A percentile compares a stretch with the other conserved stretches of the same genome.
Evolutionary conservation across 1,284 basidiomycete genomes (phyloP).

Genomic region (Pholiota adiposa): DNA sequence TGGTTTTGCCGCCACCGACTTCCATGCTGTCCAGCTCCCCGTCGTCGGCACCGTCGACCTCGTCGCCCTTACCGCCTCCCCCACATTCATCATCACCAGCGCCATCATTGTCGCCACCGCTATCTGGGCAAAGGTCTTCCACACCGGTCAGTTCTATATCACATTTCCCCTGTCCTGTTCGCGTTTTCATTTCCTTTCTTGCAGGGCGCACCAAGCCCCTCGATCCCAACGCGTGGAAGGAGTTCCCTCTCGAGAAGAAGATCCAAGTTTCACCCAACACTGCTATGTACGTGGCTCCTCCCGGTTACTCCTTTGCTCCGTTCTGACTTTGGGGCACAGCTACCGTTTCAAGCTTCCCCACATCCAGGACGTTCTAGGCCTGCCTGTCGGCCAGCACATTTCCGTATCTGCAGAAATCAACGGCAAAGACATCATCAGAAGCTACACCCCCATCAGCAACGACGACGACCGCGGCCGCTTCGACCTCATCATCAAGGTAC

Average conservation of each 20-base stretch:
- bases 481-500: constrained; percentile 95
- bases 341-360: constrained; percentile 91
- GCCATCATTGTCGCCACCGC: constrained; percentile 40
- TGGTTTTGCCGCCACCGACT: constrained; percentile 26
- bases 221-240: constrained; percentile 77
- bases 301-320: constrained; percentile 8
- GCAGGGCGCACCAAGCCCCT: constrained; percentile 69
- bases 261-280: constrained; percentile 93
- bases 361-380: constrained; percentile 79
- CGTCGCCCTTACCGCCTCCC: constrained; percentile 46
- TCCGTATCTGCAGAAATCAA: constrained; percentile 89
- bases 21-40: constrained; percentile 33
- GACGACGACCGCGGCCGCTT: constrained; percentile 94
- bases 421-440: constrained; percentile 89
- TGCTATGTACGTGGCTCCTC: constrained; percentile 67
- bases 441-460: constrained; percentile 94
- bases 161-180: constrained; percentile 3
- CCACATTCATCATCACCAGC: constrained; percentile 43
- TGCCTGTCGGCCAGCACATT: constrained; percentile 97
- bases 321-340: constrained; percentile 42
- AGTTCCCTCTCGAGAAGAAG: constrained; percentile 85
- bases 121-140: constrained; percentile 36
- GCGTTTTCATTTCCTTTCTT: constrained; percentile 12
- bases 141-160: constrained; percentile 32
- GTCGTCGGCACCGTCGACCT: constrained; percentile 40